phyloP scores from a whole-genome alignment of 495 filamentous ascomycete species.

The Lasiosphaeria hispida region DNA sequence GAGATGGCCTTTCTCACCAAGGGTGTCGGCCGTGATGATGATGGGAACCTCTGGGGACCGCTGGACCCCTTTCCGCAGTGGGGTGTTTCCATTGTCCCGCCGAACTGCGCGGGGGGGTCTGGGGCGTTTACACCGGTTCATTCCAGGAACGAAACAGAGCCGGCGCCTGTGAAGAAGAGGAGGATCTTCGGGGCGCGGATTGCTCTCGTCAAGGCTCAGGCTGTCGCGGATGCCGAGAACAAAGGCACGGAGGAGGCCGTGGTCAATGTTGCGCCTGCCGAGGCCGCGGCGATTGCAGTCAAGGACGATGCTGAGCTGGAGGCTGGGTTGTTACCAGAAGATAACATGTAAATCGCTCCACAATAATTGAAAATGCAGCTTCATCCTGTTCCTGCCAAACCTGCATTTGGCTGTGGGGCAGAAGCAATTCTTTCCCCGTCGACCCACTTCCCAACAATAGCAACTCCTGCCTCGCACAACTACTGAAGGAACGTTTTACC shows the following conservation, averaged over 20 bases:
- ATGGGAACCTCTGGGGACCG: conserved; percentile 4
- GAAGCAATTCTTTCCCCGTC: too few relatives aligned
- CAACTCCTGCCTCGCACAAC: too few relatives aligned
- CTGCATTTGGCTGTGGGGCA: too few relatives aligned
- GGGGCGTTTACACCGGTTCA: neutral
- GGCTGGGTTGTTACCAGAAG: too few relatives aligned
- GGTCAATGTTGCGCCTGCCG: conserved; percentile 6
- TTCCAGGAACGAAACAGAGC: neutral
- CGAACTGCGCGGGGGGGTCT: neutral
- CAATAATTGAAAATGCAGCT: too few relatives aligned
- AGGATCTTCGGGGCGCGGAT: neutral
- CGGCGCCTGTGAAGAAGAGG: neutral
- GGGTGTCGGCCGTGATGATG: neutral
- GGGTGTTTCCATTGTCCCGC: neutral
- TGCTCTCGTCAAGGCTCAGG: neutral
- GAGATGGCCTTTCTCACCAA: conserved; percentile 1
- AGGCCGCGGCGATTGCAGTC: neutral
- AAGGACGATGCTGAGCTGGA: too few relatives aligned
- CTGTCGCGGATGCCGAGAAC: neutral
- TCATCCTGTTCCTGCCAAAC: too few relatives aligned
- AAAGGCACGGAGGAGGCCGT: neutral
- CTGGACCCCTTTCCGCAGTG: conserved; percentile 15
- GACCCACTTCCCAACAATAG: too few relatives aligned
- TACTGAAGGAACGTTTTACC: too few relatives aligned
- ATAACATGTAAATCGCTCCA: too few relatives aligned